phyloP scores from a whole-genome alignment of 345 rosid species.

The Populus pruinosa region DNA sequence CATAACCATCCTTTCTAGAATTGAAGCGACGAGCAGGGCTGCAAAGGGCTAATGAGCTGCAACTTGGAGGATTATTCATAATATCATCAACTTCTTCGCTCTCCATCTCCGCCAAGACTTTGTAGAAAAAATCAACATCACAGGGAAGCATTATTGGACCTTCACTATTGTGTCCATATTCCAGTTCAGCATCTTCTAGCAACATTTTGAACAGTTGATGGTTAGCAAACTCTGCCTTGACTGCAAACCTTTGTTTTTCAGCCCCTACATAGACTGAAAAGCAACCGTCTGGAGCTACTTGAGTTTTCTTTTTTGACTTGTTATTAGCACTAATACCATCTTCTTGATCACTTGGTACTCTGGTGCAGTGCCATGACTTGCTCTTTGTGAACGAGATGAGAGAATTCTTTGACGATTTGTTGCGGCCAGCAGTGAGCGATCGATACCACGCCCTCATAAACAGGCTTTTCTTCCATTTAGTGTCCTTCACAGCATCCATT shows the following conservation, averaged over 20 bases:
- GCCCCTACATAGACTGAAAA: slow-evolving; percentile 78
- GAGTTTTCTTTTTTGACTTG: slow-evolving; percentile 12
- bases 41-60: slow-evolving; percentile 11
- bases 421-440: not conserved
- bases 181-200: slow-evolving; percentile 74
- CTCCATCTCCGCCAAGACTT: slow-evolving; percentile 57
- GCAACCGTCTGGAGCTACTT: slow-evolving; percentile 51
- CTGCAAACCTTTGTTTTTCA: slow-evolving; percentile 44
- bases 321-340: not conserved
- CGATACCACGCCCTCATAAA: slow-evolving; percentile 17
- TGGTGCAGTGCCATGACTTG: slow-evolving; percentile 17
- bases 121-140: slow-evolving; percentile 56
- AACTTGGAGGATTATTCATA: slow-evolving; percentile 5
- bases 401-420: not conserved
- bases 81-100: not conserved
- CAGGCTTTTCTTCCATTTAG: slow-evolving; percentile 11
- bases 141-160: slow-evolving; percentile 81
- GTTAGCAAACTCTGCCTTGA: slow-evolving; percentile 48
- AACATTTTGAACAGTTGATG: slow-evolving; percentile 68
- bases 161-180: slow-evolving; percentile 50
- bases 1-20: slow-evolving; percentile 5
- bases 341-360: not conserved
- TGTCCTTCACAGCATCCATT: slow-evolving; percentile 17
- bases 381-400: not conserved
- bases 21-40: slow-evolving; percentile 1